These are phyloP conservation scores for Phlebopus sp. DNA, from an alignment of 1,284 basidiomycete species.

Conservation along the genomic window DNA sequence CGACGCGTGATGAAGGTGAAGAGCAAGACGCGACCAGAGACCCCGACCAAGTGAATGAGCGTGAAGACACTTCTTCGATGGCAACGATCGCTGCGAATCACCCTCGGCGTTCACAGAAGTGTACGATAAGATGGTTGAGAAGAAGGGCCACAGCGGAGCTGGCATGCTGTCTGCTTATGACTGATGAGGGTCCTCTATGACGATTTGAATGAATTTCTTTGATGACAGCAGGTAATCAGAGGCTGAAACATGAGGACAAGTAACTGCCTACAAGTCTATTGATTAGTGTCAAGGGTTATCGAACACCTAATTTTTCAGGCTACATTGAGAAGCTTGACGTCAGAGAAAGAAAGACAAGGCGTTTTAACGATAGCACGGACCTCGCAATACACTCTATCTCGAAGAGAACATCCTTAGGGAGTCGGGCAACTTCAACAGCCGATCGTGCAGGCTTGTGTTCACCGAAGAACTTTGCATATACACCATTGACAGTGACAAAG, in stretches of 20 bases:
- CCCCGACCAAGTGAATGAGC: too few relatives aligned
- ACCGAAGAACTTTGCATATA: constrained; percentile 83
- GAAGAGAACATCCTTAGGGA: constrained; percentile 80
- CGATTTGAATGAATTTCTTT: too few relatives aligned
- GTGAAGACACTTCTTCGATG: too few relatives aligned
- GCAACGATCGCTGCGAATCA: too few relatives aligned
- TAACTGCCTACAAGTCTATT: background rate
- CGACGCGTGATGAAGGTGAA: too few relatives aligned
- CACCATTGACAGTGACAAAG: constrained; percentile 79
- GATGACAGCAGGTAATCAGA: too few relatives aligned
- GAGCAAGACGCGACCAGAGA: too few relatives aligned
- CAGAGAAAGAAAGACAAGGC: background rate
- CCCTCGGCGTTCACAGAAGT: too few relatives aligned
- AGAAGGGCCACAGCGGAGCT: too few relatives aligned
- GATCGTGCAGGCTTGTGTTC: constrained; percentile 91
- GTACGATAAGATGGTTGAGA: too few relatives aligned
- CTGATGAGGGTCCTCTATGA: too few relatives aligned
- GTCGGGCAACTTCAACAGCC: constrained; percentile 75
- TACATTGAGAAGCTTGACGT: background rate
- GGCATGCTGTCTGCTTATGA: too few relatives aligned
- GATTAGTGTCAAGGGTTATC: background rate
- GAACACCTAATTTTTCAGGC: constrained; percentile 20
- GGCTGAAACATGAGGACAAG: background rate
- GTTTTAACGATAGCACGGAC: constrained; percentile 31
- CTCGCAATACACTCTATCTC: constrained; percentile 91